Conservation (phyloP, 2,329 filamentous ascomycete genomes). For the Colletotrichum phormii region DNA sequence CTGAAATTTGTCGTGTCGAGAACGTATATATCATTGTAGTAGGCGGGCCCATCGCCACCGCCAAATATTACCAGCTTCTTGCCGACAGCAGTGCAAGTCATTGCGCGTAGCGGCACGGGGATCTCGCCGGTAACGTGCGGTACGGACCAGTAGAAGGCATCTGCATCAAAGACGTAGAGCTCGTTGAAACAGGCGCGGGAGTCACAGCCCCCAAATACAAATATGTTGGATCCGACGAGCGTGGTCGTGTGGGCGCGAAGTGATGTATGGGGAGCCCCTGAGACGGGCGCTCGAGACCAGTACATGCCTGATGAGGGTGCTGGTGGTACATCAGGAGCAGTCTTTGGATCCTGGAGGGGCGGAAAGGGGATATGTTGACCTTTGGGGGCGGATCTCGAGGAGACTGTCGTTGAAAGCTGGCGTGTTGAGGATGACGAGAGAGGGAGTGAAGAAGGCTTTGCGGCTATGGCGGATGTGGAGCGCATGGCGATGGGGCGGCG, state of each 20-base stretch:
- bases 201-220: constrained; percentile 77
- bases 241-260: constrained; percentile 76
- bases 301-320: constrained; percentile 79
- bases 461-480: constrained; percentile 64
- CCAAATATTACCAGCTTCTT: constrained; percentile 79
- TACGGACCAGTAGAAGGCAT: constrained; percentile 76
- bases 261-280: constrained; percentile 69
- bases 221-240: constrained; percentile 74
- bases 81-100: constrained; percentile 78
- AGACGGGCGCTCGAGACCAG: constrained; percentile 75
- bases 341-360: constrained; percentile 65
- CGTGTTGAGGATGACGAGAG: constrained; percentile 28
- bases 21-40: constrained; percentile 79
- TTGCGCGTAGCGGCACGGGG: constrained; percentile 73
- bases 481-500: constrained; percentile 60
- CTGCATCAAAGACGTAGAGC: constrained; percentile 76
- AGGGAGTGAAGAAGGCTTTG: constrained; percentile 40
- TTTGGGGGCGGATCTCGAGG: constrained; percentile 43
- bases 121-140: constrained; percentile 74
- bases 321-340: constrained; percentile 68
- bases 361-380: constrained; percentile 64
- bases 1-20: constrained; percentile 77
- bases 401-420: constrained; percentile 13
- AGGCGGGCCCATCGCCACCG: constrained; percentile 76
- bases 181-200: constrained; percentile 76